phyloP scores from a whole-genome alignment of 495 filamentous ascomycete species.

The Annulohypoxylon stygium region DNA sequence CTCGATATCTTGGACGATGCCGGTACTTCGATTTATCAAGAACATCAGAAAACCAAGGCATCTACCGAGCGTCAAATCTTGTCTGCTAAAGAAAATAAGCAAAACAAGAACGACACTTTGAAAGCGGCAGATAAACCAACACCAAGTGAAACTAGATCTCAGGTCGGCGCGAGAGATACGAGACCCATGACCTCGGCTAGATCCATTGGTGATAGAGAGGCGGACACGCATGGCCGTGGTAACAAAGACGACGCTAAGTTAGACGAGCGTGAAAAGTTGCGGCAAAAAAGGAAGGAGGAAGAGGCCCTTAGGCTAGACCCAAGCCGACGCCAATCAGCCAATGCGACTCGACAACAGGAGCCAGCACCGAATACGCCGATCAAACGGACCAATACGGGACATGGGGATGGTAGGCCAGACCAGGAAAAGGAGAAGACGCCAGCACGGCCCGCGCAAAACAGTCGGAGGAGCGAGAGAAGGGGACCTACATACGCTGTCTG shows the following conservation, averaged over 20 bases:
- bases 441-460: neutral
- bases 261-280: slow-evolving; percentile 9
- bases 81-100: neutral
- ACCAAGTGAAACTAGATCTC: neutral
- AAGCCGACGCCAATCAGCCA: neutral
- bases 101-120: neutral
- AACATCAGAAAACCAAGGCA: slow-evolving; percentile 7
- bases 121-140: neutral
- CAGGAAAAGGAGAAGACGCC: neutral
- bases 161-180: neutral
- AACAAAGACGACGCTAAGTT: neutral
- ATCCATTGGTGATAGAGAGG: neutral
- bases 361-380: slow-evolving; percentile 8
- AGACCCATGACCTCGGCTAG: neutral
- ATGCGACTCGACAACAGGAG: neutral
- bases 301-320: neutral
- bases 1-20: neutral
- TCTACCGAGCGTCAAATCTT: neutral
- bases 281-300: neutral
- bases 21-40: neutral
- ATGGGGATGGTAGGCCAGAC: neutral
- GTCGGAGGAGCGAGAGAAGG: neutral
- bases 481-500: neutral
- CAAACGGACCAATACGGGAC: neutral
- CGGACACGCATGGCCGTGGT: neutral